These are phyloP conservation scores for Cercospora sp. DNA, from an alignment of 2,329 filamentous ascomycete species.

Conservation along the genomic window DNA sequence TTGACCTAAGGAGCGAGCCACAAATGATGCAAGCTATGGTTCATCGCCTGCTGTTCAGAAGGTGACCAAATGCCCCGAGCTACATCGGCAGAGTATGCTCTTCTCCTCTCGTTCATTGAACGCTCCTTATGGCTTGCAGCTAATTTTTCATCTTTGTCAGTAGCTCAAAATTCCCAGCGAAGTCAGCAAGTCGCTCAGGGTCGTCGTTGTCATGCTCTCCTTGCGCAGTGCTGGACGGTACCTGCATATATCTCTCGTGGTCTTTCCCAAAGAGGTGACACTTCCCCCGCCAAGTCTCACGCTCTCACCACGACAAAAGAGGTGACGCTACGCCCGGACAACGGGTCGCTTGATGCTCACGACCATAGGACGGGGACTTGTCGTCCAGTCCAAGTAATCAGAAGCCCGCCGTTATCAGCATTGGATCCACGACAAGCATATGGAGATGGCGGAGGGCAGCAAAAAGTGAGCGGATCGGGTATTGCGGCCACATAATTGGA, in stretches of 20 bases:
- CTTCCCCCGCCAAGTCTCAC: conserved; percentile 5
- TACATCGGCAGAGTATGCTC: background rate
- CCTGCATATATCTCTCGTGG: conserved; percentile 14
- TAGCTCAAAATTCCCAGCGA: background rate
- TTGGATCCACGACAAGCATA: background rate
- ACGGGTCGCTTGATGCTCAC: background rate
- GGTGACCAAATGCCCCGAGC: background rate
- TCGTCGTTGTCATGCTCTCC: background rate
- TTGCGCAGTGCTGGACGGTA: background rate
- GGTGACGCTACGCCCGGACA: conserved; percentile 6
- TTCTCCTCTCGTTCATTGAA: background rate
- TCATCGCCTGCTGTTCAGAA: background rate
- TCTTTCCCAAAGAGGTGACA: conserved; percentile 8
- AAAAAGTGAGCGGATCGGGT: conserved; percentile 6
- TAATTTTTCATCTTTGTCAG: background rate
- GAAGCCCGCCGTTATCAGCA: conserved; percentile 5
- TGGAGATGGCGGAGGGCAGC: background rate
- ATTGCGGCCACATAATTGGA: conserved; percentile 7
- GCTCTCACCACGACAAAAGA: conserved; percentile 12
- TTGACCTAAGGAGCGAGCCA: background rate
- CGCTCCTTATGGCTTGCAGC: background rate
- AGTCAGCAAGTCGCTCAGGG: background rate
- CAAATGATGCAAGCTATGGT: background rate
- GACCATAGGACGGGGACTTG: background rate
- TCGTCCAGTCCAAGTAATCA: conserved; percentile 13